These are phyloP conservation scores for Juglanconis oblonga DNA, from an alignment of 2,329 filamentous ascomycete species.

Conservation along the genomic window DNA sequence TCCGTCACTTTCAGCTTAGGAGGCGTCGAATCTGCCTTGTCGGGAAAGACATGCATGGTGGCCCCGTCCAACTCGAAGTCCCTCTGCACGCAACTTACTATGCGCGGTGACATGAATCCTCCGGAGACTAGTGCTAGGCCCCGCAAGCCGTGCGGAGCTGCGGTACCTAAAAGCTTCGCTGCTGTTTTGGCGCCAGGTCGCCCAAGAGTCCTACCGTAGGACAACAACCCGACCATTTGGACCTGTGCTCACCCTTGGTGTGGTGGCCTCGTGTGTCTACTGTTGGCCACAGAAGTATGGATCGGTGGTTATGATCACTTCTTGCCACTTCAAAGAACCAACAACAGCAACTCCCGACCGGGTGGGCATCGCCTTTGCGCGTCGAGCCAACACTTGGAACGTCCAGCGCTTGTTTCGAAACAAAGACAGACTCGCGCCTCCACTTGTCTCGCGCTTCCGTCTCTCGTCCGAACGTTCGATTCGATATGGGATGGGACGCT, in stretches of 20 bases:
- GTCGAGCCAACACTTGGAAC: background rate
- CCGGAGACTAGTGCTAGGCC: too few relatives aligned
- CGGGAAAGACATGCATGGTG: background rate
- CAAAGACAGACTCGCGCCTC: background rate
- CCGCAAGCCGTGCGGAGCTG: too few relatives aligned
- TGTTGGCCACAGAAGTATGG: too few relatives aligned
- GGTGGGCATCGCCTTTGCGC: background rate
- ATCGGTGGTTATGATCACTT: too few relatives aligned
- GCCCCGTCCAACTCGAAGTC: background rate
- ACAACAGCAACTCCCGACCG: too few relatives aligned
- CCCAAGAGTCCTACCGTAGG: too few relatives aligned
- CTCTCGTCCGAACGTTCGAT: background rate
- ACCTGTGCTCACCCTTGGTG: too few relatives aligned
- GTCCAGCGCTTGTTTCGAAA: background rate
- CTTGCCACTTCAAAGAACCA: too few relatives aligned
- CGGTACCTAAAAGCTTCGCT: too few relatives aligned
- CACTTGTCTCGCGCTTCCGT: background rate
- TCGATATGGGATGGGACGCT: conserved; percentile 13
- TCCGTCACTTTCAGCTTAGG: background rate
- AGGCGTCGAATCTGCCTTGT: background rate
- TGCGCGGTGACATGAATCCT: background rate
- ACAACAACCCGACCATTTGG: too few relatives aligned
- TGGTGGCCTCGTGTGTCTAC: too few relatives aligned
- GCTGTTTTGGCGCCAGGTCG: too few relatives aligned
- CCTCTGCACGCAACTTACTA: background rate